A percentile compares a stretch with the other conserved stretches of the same genome.
These are phyloP conservation scores for Marvania coccoides DNA, from an alignment of 139 green algal species.

Conservation along the genomic window DNA sequence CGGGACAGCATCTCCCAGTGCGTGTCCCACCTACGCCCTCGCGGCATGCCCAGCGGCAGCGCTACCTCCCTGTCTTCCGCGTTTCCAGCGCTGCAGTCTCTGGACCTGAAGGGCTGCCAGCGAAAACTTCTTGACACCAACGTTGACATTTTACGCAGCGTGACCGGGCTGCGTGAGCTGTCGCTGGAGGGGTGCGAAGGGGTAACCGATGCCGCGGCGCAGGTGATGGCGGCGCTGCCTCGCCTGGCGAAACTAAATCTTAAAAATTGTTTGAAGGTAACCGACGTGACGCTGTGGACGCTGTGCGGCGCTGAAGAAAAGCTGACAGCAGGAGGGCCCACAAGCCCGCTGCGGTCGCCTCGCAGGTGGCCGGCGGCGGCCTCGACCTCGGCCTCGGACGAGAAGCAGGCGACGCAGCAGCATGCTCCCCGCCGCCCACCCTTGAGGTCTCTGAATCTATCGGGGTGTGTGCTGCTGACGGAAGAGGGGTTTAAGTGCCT, in stretches of 20 bases:
- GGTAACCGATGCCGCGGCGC: conserved; percentile 8
- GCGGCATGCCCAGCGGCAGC: background rate
- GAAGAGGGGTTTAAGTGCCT: conserved; percentile 11
- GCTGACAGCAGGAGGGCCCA: too few relatives aligned
- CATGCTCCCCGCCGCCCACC: background rate
- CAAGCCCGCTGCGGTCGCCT: background rate
- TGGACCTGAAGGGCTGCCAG: conserved; percentile 17
- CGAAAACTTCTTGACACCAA: conserved; percentile 3
- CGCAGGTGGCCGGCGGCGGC: background rate
- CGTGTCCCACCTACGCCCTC: conserved; percentile 5
- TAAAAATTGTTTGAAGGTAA: conserved; percentile 29
- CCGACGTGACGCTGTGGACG: conserved; percentile 9
- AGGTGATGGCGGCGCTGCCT: background rate
- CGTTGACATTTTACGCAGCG: background rate
- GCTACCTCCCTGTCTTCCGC: background rate
- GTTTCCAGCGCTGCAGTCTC: conserved; percentile 14
- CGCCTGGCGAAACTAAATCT: conserved; percentile 10
- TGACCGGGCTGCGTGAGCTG: conserved; percentile 9
- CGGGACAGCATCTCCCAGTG: background rate
- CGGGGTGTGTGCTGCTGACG: conserved; percentile 28
- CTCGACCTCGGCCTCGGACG: too few relatives aligned
- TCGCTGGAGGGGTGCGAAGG: conserved; percentile 17
- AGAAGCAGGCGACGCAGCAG: background rate
- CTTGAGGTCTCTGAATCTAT: conserved; percentile 18
- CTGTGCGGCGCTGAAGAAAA: background rate